A percentile compares a stretch with the other conserved stretches of the same genome.
phyloP scores from a whole-genome alignment of 805 yeast genomes.

The Debaryomyces tyrocola region DNA sequence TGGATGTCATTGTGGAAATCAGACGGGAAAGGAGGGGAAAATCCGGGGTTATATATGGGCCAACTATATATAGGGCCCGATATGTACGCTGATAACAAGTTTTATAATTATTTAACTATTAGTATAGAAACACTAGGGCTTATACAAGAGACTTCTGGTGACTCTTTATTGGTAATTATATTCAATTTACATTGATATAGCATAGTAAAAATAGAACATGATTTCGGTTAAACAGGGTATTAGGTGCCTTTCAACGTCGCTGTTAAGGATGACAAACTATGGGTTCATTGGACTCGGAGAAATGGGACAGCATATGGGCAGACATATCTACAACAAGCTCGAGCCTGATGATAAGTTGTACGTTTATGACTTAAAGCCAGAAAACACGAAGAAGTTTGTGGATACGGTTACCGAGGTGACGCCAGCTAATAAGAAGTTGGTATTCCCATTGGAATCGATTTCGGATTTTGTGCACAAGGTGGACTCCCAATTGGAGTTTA shows the following conservation, averaged over 20 bases:
- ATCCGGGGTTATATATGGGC: too few species aligned
- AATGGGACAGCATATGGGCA: conserved; percentile 59
- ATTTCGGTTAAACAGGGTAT: not conserved
- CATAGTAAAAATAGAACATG: too few species aligned
- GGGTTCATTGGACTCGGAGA: conserved; percentile 60
- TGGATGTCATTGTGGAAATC: too few species aligned
- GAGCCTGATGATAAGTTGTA: conserved; percentile 38
- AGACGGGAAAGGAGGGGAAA: too few species aligned
- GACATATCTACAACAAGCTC: conserved; percentile 43
- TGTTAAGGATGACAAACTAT: conserved; percentile 20
- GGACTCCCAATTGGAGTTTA: conserved; percentile 35
- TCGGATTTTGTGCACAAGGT: conserved; percentile 28
- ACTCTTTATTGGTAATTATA: too few species aligned
- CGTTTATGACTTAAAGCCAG: conserved; percentile 43
- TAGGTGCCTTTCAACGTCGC: conserved; percentile 10
- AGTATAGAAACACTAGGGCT: too few species aligned
- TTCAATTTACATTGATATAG: too few species aligned
- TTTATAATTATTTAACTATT: too few species aligned
- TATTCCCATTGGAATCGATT: conserved; percentile 16
- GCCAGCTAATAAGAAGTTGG: conserved; percentile 19
- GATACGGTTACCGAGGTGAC: conserved; percentile 18
- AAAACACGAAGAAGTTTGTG: conserved; percentile 24
- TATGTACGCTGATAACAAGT: too few species aligned
- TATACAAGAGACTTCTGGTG: too few species aligned
- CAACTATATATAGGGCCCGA: too few species aligned